phyloP scores from a whole-genome alignment of 805 yeast species.

The Candida ulmi region DNA sequence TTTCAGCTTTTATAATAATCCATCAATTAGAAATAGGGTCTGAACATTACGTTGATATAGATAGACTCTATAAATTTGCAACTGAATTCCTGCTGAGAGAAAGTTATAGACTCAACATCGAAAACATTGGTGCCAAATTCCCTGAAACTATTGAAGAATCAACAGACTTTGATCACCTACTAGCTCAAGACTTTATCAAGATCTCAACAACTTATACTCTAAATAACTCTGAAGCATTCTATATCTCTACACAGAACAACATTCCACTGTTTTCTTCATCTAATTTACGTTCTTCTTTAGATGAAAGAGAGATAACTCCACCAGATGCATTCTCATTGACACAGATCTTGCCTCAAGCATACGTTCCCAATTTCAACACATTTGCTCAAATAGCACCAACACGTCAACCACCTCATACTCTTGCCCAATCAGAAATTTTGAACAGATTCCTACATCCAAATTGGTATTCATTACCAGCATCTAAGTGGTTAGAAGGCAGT shows the following conservation, averaged over 20 bases:
- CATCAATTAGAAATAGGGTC: conserved; percentile 44
- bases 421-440: conserved; percentile 48
- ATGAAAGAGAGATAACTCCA: conserved; percentile 62
- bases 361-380: conserved; percentile 25
- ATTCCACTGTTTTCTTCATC: conserved; percentile 78
- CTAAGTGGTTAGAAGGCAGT: conserved; percentile 57
- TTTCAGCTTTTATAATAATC: conserved; percentile 46
- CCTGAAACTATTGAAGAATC: conserved; percentile 11
- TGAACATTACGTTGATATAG: conserved; percentile 44
- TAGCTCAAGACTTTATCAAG: conserved; percentile 54
- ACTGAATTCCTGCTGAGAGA: conserved; percentile 63
- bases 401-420: conserved; percentile 32
- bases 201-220: conserved; percentile 47
- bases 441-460: conserved; percentile 52
- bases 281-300: conserved; percentile 63
- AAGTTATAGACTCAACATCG: conserved; percentile 38
- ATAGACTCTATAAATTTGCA: conserved; percentile 56
- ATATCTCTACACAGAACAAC: conserved; percentile 53
- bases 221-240: conserved; percentile 61
- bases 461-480: conserved; percentile 58
- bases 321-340: conserved; percentile 66
- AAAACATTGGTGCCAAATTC: conserved; percentile 11
- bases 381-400: conserved; percentile 9
- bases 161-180: conserved; percentile 27
- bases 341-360: conserved; percentile 54